Percentiles rank a stretch among this genome's conserved stretches.
Conservation (phyloP, 371 early-diverging fungal species). For the Mucor lusitanicus region DNA sequence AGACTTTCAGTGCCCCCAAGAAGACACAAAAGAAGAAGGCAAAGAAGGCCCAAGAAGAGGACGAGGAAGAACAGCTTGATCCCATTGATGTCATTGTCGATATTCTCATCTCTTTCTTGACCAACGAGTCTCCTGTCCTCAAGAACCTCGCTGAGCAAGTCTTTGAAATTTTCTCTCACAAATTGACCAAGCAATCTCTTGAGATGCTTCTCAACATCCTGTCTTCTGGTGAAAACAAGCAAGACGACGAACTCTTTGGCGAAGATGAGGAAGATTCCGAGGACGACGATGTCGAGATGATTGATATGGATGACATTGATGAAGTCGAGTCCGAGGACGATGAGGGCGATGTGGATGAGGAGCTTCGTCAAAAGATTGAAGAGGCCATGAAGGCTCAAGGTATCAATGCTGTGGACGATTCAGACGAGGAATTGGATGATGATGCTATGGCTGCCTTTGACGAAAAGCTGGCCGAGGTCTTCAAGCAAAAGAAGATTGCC, state of each 20-base stretch:
- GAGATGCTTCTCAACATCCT: constrained; percentile 74
- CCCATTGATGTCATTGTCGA: constrained; percentile 92
- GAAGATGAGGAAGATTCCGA: constrained; percentile 58
- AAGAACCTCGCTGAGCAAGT: constrained; percentile 78
- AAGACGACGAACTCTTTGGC: constrained; percentile 60
- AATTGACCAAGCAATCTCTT: constrained; percentile 74
- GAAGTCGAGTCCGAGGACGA: constrained; percentile 33
- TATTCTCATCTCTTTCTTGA: constrained; percentile 85
- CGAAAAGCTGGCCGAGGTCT: constrained; percentile 88
- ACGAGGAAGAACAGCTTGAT: constrained; percentile 64
- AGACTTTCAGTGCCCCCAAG: constrained; percentile 58
- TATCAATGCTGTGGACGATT: constrained; percentile 49
- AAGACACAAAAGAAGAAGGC: constrained; percentile 28
- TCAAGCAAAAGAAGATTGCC: constrained; percentile 76
- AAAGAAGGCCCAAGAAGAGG: constrained; percentile 29
- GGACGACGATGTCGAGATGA: constrained; percentile 51
- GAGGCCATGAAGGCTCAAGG: constrained; percentile 65
- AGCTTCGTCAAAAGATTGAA: constrained; percentile 66
- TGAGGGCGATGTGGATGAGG: constrained; percentile 64
- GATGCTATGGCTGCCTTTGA: constrained; percentile 94
- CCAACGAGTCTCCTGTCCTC: constrained; percentile 78
- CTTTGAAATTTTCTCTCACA: constrained; percentile 80
- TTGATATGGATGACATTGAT: constrained; percentile 26
- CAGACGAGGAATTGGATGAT: constrained; percentile 77
- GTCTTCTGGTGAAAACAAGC: constrained; percentile 50